Percentiles rank a stretch among this genome's conserved stretches.
Conservation (phyloP, 495 filamentous ascomycete species). For the Poronia punctata region DNA sequence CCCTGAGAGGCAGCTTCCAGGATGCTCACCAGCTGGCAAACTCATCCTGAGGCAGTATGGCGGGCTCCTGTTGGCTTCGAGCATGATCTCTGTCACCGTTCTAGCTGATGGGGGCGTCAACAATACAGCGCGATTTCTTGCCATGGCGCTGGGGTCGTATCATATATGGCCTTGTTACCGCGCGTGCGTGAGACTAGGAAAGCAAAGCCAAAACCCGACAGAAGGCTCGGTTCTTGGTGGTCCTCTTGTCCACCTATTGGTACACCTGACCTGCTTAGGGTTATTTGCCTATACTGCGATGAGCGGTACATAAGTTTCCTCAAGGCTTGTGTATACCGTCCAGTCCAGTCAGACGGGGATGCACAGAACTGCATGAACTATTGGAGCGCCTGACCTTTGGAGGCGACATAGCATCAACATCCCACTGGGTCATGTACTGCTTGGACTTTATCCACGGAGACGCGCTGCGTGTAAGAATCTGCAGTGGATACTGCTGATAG, state of each 20-base stretch:
- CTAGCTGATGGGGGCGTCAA: conserved; percentile 17
- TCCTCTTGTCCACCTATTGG: conserved; percentile 2
- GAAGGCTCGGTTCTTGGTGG: conserved; percentile 1
- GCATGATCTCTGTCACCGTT: conserved; percentile 21
- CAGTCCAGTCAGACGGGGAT: too few relatives aligned
- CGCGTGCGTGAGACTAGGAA: conserved; percentile 18
- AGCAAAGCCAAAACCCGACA: background rate
- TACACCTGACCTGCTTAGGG: conserved; percentile 2
- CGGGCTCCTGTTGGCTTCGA: conserved; percentile 30
- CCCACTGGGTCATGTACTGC: too few relatives aligned
- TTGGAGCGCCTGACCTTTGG: too few relatives aligned
- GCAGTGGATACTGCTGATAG: too few relatives aligned
- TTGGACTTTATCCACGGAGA: too few relatives aligned
- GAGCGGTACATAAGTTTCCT: background rate
- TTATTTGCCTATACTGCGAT: conserved; percentile 1
- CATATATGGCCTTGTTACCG: conserved; percentile 34
- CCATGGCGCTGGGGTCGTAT: conserved; percentile 28
- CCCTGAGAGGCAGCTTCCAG: conserved; percentile 23
- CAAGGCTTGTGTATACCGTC: too few relatives aligned
- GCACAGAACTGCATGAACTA: too few relatives aligned
- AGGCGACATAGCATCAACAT: too few relatives aligned
- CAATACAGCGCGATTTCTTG: conserved; percentile 14
- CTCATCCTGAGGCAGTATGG: conserved; percentile 36
- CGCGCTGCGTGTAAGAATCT: too few relatives aligned
- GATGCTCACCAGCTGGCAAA: conserved; percentile 19